Base-by-base conservation (phyloP, 2,329 filamentous ascomycete genomes). In the Diaporthe longicolla region DNA sequence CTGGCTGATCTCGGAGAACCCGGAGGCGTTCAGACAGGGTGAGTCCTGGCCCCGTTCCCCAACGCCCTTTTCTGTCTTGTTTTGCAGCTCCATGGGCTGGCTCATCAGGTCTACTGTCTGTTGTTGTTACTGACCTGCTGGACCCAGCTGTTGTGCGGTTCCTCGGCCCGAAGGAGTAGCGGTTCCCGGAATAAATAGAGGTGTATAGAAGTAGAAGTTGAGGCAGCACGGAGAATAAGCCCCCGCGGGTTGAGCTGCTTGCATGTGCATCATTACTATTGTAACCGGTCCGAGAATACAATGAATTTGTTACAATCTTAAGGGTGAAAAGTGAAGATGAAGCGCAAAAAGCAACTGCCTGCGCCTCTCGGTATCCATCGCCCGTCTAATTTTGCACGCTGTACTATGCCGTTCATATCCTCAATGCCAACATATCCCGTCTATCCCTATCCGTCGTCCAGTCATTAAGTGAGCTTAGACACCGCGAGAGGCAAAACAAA, bases 1-100 rank as follows among this genome's bases (percentile, higher is more conserved):
- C 82, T 97, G 95, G 95, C 86, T 97, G 7, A 95, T 96, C 76
- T 94, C 93, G n/a, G 95, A 97, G 85, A 92, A 95, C 78, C 94
- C 95, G 0, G 91, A 95, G 80, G 91, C 87, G 13, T 97, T 97
- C 77, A 90, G 92, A 80, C 85, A 89, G 87, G 92, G 94, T 95
- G 81, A 81, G 89, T 9, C 40, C 40, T 43, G 40, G 10, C 10
- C 13, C 24, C 11, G 13, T 43, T 17, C 6, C 7, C 1, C 4
- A 21, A 10, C 8, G 17, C 7, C 1, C 7, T 26, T 26, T 43
- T 10, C 15, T 2, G 26, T 17, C 0, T 21, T 2, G 26, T 17
- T 1, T 7, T 26, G 5, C 24, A 21, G 26, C 40, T 17, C 40
- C 40, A 15, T 15, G 40, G 40, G 40, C 40, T 6, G 35, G 9